A percentile compares a stretch with the other conserved stretches of the same genome.
Evolutionary conservation across 768 basidiomycete genomes (phyloP).

Genomic region (Lactarius tabidus): DNA sequence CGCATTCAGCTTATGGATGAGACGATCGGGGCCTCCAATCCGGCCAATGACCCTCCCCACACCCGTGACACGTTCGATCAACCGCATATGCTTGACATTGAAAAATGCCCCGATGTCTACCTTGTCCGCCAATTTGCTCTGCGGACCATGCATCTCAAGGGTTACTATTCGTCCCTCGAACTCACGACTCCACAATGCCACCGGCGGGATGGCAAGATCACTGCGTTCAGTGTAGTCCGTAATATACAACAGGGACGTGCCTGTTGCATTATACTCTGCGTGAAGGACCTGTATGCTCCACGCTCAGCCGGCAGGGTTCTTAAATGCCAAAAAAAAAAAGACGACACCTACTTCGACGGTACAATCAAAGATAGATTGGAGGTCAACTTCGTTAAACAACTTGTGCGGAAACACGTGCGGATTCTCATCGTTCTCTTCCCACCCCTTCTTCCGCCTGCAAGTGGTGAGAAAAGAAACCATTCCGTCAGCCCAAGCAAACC

Average conservation of each 20-base stretch:
- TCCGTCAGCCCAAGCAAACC: neutral
- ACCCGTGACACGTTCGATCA: conserved; percentile 17
- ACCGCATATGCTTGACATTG: conserved; percentile 21
- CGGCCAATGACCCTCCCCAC: conserved; percentile 15
- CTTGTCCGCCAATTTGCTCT: conserved; percentile 21
- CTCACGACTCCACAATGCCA: conserved; percentile 7
- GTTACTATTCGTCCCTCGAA: conserved; percentile 15
- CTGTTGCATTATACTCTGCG: conserved; percentile 13
- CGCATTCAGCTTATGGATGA: conserved; percentile 20
- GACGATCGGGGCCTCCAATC: conserved; percentile 25
- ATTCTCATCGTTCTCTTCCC: conserved; percentile 23
- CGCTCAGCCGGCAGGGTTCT: neutral
- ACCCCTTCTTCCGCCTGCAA: conserved; percentile 23
- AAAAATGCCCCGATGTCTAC: conserved; percentile 20
- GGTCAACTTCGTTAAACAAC: conserved; percentile 18
- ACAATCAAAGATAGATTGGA: conserved; percentile 19
- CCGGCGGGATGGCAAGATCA: conserved; percentile 18
- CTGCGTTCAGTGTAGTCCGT: conserved; percentile 24
- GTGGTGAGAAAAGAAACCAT: neutral
- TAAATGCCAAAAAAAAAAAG: neutral
- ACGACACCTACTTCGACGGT: conserved; percentile 22
- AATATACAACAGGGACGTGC: conserved; percentile 17
- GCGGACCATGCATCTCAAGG: conserved; percentile 20
- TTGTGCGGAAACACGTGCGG: conserved; percentile 24
- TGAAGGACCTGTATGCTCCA: conserved; percentile 16